Conservation (phyloP, 495 filamentous ascomycete species). For the Cryomyces minteri region DNA sequence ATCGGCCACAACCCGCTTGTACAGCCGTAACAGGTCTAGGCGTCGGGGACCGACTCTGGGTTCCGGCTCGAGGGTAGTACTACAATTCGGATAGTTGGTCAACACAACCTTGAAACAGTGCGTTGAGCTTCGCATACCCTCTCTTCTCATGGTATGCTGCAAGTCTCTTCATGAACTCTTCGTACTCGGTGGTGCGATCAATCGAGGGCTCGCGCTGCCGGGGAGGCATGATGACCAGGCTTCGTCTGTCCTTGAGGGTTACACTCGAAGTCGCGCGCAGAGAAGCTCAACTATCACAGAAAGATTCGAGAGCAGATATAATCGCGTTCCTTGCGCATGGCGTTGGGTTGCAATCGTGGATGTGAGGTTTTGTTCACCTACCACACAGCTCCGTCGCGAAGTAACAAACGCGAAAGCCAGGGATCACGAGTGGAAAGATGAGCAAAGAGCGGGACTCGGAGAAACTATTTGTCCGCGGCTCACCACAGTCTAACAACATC, state of each 20-base stretch:
- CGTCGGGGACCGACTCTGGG: slow-evolving; percentile 53
- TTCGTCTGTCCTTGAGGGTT: slow-evolving; percentile 2
- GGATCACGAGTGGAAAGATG: background rate
- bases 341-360: background rate
- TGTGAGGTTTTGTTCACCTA: background rate
- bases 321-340: background rate
- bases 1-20: slow-evolving; percentile 44
- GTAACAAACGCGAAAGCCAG: background rate
- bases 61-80: slow-evolving; percentile 49
- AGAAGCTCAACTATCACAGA: slow-evolving; percentile 1
- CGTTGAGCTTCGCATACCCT: slow-evolving; percentile 25
- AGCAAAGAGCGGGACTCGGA: no score
- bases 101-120: background rate
- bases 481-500: no score
- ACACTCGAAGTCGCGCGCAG: slow-evolving; percentile 10
- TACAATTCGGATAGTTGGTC: slow-evolving; percentile 6
- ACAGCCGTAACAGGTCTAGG: slow-evolving; percentile 53
- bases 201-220: slow-evolving; percentile 24
- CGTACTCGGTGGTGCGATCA: slow-evolving; percentile 41
- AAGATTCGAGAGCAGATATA: background rate
- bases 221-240: slow-evolving; percentile 20
- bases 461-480: no score
- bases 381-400: no score
- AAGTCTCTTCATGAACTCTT: slow-evolving; percentile 49
- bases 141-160: slow-evolving; percentile 47